phyloP scores from a whole-genome alignment of 495 filamentous ascomycete species.

The Xylaria scruposa region DNA sequence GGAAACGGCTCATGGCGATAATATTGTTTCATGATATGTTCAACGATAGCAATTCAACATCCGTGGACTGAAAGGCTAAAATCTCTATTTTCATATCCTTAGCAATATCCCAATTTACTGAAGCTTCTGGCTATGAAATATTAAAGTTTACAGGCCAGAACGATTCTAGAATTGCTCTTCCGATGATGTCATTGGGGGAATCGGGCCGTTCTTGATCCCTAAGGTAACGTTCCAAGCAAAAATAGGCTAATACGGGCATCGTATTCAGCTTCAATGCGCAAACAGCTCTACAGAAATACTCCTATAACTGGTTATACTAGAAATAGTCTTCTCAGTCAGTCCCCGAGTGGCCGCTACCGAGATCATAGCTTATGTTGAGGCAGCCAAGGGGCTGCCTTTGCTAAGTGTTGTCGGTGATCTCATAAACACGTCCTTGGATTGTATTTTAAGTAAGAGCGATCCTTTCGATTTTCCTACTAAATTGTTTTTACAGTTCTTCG shows the following conservation, averaged over 20 bases:
- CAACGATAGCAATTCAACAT: not conserved
- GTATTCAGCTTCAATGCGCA: not conserved
- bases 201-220: conserved; percentile 7
- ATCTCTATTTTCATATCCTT: not conserved
- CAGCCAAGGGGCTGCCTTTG: not conserved
- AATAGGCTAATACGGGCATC: conserved; percentile 18
- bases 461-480: not conserved
- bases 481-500: not conserved
- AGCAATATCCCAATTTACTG: not conserved
- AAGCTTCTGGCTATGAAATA: not conserved
- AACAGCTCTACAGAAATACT: not conserved
- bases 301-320: not conserved
- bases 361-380: not conserved
- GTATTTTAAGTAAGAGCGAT: not conserved
- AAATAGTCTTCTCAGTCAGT: not conserved
- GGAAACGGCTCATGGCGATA: not conserved
- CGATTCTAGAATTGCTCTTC: not conserved
- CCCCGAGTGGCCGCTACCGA: not conserved
- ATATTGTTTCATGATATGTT: not conserved
- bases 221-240: not conserved
- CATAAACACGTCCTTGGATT: not conserved
- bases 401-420: not conserved
- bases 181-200: not conserved
- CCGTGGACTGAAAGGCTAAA: not conserved
- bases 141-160: not conserved